Conservation (phyloP, 768 basidiomycete genomes). For the Rhodotorula paludigena region DNA sequence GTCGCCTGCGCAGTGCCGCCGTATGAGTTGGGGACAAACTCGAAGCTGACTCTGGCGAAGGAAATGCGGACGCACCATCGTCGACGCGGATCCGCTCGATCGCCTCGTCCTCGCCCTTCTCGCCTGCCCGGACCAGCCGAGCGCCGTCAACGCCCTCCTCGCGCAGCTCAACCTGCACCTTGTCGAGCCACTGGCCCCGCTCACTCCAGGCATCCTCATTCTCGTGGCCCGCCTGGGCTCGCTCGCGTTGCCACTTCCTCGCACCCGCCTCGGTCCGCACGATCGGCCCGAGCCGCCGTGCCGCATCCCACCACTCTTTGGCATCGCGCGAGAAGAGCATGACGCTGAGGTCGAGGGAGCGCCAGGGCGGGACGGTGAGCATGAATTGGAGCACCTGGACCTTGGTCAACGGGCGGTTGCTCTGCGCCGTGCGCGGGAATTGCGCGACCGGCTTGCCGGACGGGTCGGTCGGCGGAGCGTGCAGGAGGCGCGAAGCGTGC, state of each 20-base stretch:
- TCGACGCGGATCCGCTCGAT: conserved; percentile 23
- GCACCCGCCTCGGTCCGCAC: conserved; percentile 20
- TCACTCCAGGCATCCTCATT: conserved; percentile 26
- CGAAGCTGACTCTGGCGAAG: no score
- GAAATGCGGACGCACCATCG: conserved; percentile 24
- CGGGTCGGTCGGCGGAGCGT: conserved; percentile 2
- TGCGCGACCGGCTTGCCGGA: conserved; percentile 13
- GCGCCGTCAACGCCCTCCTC: conserved; percentile 44
- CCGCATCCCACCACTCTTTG: conserved; percentile 40
- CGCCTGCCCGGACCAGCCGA: conserved; percentile 43
- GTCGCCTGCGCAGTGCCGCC: background rate
- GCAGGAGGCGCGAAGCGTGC: conserved; percentile 47
- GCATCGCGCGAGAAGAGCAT: conserved; percentile 45
- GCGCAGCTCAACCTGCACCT: conserved; percentile 13
- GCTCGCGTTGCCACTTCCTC: conserved; percentile 19
- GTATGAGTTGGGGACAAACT: background rate
- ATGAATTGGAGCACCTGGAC: conserved; percentile 46
- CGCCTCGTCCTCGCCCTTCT: conserved; percentile 4
- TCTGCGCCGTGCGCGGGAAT: conserved; percentile 24
- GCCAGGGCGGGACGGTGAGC: conserved; percentile 47
- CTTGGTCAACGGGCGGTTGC: conserved; percentile 38
- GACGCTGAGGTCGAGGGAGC: conserved; percentile 45
- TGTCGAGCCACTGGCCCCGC: conserved; percentile 5
- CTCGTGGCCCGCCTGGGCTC: background rate
- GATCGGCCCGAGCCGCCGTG: conserved; percentile 12